Evolutionary conservation across 176 grass and related monocot species (phyloP).

Genomic region (Oryza australiensis): DNA sequence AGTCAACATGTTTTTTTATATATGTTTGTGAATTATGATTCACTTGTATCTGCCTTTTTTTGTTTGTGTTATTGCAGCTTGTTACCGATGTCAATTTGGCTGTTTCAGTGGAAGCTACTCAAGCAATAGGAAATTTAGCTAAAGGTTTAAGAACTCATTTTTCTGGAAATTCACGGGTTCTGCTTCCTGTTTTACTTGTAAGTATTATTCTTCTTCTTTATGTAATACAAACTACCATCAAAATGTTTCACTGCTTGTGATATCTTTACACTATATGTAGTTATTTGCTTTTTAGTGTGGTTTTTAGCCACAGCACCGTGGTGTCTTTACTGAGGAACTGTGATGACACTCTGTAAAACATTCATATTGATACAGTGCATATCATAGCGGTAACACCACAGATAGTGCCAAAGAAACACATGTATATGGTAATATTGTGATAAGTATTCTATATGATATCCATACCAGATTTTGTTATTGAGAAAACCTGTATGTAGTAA

Average conservation of each 20-base stretch:
- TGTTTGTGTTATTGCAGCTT: slow-evolving; percentile 59
- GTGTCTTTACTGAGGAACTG: background rate
- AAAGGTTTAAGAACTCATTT: slow-evolving; percentile 89
- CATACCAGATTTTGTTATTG: background rate
- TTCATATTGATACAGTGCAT: background rate
- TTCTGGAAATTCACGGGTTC: slow-evolving; percentile 80
- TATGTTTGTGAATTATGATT: slow-evolving; percentile 27
- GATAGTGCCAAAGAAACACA: background rate
- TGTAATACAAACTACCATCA: background rate
- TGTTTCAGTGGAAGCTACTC: slow-evolving; percentile 90
- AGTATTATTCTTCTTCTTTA: slow-evolving; percentile 38
- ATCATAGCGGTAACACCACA: background rate
- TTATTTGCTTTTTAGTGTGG: background rate
- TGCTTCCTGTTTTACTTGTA: slow-evolving; percentile 94
- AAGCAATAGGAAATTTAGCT: slow-evolving; percentile 91
- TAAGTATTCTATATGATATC: background rate
- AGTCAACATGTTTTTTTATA: background rate
- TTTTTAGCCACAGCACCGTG: background rate
- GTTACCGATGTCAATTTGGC: slow-evolving; percentile 95
- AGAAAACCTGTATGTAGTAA: background rate
- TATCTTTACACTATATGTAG: background rate
- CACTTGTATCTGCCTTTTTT: background rate
- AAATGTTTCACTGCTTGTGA: background rate
- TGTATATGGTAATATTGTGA: background rate
- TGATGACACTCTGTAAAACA: background rate